phyloP scores from a whole-genome alignment of 257 asterid genomes.

The Solanum sitiens region DNA sequence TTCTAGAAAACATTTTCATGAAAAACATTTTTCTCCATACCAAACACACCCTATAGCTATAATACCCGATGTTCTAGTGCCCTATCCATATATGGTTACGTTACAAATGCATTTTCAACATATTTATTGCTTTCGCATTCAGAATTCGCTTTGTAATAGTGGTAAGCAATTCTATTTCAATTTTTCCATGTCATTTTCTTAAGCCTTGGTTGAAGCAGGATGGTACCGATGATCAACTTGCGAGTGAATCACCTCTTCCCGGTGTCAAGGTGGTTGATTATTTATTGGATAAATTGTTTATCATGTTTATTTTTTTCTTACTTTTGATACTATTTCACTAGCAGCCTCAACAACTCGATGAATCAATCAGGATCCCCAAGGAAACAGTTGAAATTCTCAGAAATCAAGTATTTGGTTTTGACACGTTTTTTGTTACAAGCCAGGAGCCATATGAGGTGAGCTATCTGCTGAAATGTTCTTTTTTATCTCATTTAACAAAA shows the following conservation, averaged over 20 bases:
- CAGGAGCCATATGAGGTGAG: conserved; percentile 98
- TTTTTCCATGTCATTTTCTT: neutral
- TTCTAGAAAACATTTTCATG: too few relatives aligned
- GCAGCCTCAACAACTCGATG: conserved; percentile 65
- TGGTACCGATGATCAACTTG: conserved; percentile 34
- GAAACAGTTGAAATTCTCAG: conserved; percentile 75
- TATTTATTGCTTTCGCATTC: neutral
- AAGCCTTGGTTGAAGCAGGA: conserved; percentile 36
- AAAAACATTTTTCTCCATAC: too few relatives aligned
- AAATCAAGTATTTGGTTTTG: conserved; percentile 94
- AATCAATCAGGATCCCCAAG: conserved; percentile 68
- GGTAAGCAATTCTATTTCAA: conserved; percentile 1
- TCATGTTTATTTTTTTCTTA: neutral
- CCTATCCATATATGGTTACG: neutral
- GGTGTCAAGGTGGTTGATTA: conserved; percentile 72
- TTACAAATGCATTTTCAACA: neutral
- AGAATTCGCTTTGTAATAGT: neutral
- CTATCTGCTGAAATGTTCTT: neutral
- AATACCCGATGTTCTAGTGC: neutral
- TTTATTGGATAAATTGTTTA: neutral
- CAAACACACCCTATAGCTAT: neutral
- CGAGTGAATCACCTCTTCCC: conserved; percentile 94
- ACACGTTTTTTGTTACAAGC: conserved; percentile 88
- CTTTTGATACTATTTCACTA: conserved; percentile 6
- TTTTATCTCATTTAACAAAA: neutral